phyloP scores from a whole-genome alignment of 306 rosid species.

The Casuarina glauca region DNA sequence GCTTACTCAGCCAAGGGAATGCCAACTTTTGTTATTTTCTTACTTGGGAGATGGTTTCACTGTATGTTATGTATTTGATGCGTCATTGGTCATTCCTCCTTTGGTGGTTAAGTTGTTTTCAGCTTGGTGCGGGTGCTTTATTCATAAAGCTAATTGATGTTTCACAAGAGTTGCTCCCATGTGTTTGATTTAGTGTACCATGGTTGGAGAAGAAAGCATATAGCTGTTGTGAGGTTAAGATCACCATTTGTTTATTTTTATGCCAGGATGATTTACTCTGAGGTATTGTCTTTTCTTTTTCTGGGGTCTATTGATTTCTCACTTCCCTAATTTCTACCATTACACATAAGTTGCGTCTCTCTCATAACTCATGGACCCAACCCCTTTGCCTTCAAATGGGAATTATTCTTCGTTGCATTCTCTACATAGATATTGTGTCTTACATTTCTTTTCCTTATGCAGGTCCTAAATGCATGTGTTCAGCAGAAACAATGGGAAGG shows the following conservation, averaged over 20 bases:
- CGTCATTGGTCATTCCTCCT: neutral
- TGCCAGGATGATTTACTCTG: neutral
- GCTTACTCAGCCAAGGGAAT: too few relatives aligned
- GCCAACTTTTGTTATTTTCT: neutral
- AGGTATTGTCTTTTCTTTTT: neutral
- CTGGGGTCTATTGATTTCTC: neutral
- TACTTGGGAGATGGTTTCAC: neutral
- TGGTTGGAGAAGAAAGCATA: neutral
- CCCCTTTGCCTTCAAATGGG: neutral
- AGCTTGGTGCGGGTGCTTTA: too few relatives aligned
- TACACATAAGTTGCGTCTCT: neutral
- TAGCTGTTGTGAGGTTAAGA: neutral
- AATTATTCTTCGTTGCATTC: neutral
- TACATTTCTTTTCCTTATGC: conserved; percentile 33
- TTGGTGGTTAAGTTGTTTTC: too few relatives aligned
- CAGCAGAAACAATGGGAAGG: conserved; percentile 92
- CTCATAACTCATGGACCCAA: neutral
- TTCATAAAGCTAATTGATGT: too few relatives aligned
- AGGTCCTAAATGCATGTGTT: conserved; percentile 89
- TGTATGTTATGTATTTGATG: neutral
- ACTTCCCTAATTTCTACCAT: neutral
- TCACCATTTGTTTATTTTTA: neutral
- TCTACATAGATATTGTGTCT: neutral
- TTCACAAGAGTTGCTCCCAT: neutral
- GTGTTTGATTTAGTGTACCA: neutral